phyloP scores from a whole-genome alignment of 2,329 filamentous ascomycete species.

The Acrocalymma vagum region DNA sequence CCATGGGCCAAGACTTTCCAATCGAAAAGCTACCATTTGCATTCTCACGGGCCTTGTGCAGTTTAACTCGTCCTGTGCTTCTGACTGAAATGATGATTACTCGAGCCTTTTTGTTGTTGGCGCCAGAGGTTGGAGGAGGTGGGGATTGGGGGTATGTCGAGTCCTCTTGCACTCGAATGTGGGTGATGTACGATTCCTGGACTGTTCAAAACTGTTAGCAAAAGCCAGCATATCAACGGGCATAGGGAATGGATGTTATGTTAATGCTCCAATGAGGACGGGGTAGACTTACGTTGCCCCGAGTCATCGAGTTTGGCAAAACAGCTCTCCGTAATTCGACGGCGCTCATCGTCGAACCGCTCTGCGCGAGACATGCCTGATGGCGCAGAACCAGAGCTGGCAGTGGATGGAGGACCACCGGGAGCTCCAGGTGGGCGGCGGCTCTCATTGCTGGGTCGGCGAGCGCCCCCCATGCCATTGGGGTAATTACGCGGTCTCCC shows the following conservation, averaged over 20 bases:
- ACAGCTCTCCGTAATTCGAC: slow-evolving; percentile 91
- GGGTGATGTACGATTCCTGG: slow-evolving; percentile 95
- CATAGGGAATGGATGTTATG: neutral
- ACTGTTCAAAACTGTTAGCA: slow-evolving; percentile 58
- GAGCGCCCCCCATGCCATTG: slow-evolving; percentile 33
- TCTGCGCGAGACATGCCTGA: slow-evolving; percentile 68
- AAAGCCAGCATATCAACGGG: slow-evolving; percentile 18
- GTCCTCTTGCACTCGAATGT: slow-evolving; percentile 91
- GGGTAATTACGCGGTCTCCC: slow-evolving; percentile 40
- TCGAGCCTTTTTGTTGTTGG: slow-evolving; percentile 83
- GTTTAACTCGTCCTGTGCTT: slow-evolving; percentile 88
- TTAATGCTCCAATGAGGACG: neutral
- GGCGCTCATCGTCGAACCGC: slow-evolving; percentile 95
- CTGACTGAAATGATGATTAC: slow-evolving; percentile 93
- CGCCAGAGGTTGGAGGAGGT: slow-evolving; percentile 78
- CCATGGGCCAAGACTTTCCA: slow-evolving; percentile 97
- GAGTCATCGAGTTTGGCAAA: slow-evolving; percentile 90
- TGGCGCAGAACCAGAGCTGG: slow-evolving; percentile 32
- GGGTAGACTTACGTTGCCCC: slow-evolving; percentile 74
- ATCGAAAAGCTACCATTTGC: slow-evolving; percentile 93
- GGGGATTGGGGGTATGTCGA: slow-evolving; percentile 82
- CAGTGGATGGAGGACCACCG: slow-evolving; percentile 34
- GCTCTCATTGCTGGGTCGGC: slow-evolving; percentile 29
- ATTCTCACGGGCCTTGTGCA: slow-evolving; percentile 98
- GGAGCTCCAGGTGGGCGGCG: slow-evolving; percentile 36